Evolutionary conservation across 495 filamentous ascomycete genomes (phyloP).

Genomic region (Monascus purpureus): DNA sequence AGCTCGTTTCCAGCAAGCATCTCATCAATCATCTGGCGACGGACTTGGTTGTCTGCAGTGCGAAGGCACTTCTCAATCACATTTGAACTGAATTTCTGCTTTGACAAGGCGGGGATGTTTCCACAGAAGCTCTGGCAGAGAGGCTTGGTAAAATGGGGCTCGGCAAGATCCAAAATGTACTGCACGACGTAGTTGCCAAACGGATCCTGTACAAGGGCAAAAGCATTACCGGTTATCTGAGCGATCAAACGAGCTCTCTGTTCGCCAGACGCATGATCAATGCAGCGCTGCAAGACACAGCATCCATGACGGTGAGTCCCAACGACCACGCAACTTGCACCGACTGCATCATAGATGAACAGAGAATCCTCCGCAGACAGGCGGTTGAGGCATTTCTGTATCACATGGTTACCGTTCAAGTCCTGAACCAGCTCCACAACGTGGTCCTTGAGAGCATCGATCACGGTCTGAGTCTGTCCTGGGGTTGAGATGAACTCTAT

Average conservation of each 20-base stretch:
- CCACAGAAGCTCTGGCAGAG: slow-evolving; percentile 64
- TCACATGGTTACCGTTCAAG: slow-evolving; percentile 95
- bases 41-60: slow-evolving; percentile 51
- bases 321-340: slow-evolving; percentile 69
- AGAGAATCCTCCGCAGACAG: slow-evolving; percentile 66
- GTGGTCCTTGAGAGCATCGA: slow-evolving; percentile 56
- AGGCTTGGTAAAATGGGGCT: slow-evolving; percentile 69
- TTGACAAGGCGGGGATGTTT: slow-evolving; percentile 63
- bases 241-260: slow-evolving; percentile 80
- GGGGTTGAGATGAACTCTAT: slow-evolving; percentile 84
- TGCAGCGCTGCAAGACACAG: slow-evolving; percentile 94
- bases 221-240: slow-evolving; percentile 71
- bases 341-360: slow-evolving; percentile 95
- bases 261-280: slow-evolving; percentile 82
- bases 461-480: slow-evolving; percentile 68
- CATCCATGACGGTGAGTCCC: slow-evolving; percentile 97
- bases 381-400: slow-evolving; percentile 97
- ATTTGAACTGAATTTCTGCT: slow-evolving; percentile 98
- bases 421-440: slow-evolving; percentile 94
- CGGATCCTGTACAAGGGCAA: slow-evolving; percentile 79
- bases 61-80: slow-evolving; percentile 96
- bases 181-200: slow-evolving; percentile 98
- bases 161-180: slow-evolving; percentile 89
- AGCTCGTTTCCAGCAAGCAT: slow-evolving; percentile 62
- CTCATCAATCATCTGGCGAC: slow-evolving; percentile 72